phyloP scores from a whole-genome alignment of 2,329 filamentous ascomycete species.

The Aspergillus sp. region DNA sequence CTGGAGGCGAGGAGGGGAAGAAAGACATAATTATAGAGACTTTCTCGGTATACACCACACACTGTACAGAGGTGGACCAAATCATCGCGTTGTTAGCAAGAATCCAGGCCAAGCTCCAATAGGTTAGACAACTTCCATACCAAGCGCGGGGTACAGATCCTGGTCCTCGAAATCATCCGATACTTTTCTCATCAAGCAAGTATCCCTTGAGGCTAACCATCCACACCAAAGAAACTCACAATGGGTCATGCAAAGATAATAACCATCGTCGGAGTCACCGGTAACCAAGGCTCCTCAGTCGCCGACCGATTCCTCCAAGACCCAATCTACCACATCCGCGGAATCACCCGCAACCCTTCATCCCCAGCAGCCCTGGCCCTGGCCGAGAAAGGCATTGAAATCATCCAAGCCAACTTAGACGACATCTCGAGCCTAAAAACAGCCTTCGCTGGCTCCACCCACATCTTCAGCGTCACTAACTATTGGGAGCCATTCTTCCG shows the following conservation, averaged over 20 bases:
- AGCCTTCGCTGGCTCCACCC: constrained; percentile 42
- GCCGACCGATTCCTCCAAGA: constrained; percentile 23
- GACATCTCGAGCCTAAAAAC: constrained; percentile 18
- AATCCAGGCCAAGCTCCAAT: too few species aligned
- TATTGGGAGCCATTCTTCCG: constrained; percentile 55
- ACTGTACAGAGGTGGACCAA: too few species aligned
- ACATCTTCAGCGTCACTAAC: constrained; percentile 57
- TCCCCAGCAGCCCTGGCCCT: constrained; percentile 20
- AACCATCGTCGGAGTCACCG: constrained; percentile 19
- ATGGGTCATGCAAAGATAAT: constrained; percentile 14
- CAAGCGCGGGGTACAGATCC: too few species aligned
- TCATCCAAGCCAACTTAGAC: constrained; percentile 28
- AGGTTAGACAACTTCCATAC: too few species aligned
- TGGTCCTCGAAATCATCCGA: too few species aligned
- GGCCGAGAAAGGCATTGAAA: constrained; percentile 25
- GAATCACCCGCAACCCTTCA: constrained; percentile 27
- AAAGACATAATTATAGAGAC: too few species aligned
- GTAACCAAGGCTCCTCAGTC: constrained; percentile 26
- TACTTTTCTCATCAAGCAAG: too few species aligned
- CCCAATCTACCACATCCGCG: constrained; percentile 27
- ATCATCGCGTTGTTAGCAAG: too few species aligned
- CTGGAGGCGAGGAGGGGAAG: too few species aligned
- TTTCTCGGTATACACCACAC: too few species aligned
- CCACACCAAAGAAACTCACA: too few species aligned
- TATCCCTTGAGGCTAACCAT: too few species aligned